These are phyloP conservation scores for Sporothrix mexicana DNA, from an alignment of 2,329 filamentous ascomycete genomes.

Conservation along the genomic window DNA sequence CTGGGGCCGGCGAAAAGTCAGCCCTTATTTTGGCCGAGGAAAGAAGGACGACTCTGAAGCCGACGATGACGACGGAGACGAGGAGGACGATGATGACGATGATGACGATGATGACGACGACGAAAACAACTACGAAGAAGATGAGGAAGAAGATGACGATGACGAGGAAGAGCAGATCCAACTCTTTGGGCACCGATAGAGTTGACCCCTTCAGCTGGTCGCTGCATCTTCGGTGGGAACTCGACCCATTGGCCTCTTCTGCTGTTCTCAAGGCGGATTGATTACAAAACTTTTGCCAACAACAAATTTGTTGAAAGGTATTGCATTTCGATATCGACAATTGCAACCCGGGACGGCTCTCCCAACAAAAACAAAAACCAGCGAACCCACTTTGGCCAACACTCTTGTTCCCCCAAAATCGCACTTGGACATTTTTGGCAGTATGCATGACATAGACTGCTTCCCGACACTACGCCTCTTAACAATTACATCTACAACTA, in stretches of 20 bases:
- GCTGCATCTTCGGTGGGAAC: neutral
- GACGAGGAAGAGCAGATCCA: conserved; percentile 54
- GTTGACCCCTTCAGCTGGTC: conserved; percentile 5
- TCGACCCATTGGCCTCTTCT: neutral
- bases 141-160: conserved; percentile 53
- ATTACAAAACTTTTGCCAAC: neutral
- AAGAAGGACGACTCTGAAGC: conserved; percentile 51
- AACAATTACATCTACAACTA: neutral
- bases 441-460: conserved; percentile 13
- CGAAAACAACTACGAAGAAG: conserved; percentile 53
- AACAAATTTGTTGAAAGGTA: neutral
- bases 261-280: neutral
- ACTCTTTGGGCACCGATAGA: conserved; percentile 56
- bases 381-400: conserved; percentile 7
- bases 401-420: conserved; percentile 9
- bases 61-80: conserved; percentile 55
- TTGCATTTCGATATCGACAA: neutral
- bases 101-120: conserved; percentile 55
- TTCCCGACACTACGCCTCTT: neutral
- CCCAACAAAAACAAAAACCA: conserved; percentile 21
- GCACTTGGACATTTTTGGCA: conserved; percentile 18
- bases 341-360: neutral
- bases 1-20: conserved; percentile 47
- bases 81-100: conserved; percentile 53
- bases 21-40: conserved; percentile 52